Percentiles rank a stretch among this genome's conserved stretches.
phyloP scores from a whole-genome alignment of 257 asterid species.

The Agastache rugosa region DNA sequence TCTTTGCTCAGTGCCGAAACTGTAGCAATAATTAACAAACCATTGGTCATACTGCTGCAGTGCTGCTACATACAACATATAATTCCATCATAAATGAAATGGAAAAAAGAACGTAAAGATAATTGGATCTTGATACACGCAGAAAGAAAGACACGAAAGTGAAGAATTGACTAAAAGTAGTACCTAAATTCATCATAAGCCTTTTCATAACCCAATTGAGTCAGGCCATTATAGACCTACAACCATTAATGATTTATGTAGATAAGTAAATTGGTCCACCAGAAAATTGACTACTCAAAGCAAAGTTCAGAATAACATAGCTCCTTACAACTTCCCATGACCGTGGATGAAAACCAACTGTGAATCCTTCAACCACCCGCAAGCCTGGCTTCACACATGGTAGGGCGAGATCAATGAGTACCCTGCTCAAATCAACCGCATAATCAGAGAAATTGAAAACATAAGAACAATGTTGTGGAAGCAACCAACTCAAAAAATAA shows the following conservation, averaged over 20 bases:
- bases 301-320: slow-evolving; percentile 32
- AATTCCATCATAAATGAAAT: slow-evolving; percentile 19
- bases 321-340: slow-evolving; percentile 87
- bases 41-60: slow-evolving; percentile 36
- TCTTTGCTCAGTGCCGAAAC: slow-evolving; percentile 83
- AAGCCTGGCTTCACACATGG: slow-evolving; percentile 82
- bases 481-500: too few species aligned
- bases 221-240: slow-evolving; percentile 93
- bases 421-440: slow-evolving; percentile 55
- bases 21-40: slow-evolving; percentile 51
- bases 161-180: slow-evolving; percentile 15
- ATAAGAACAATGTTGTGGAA: not conserved
- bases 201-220: slow-evolving; percentile 90
- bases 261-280: slow-evolving; percentile 28
- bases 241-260: slow-evolving; percentile 25
- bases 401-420: slow-evolving; percentile 83
- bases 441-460: slow-evolving; percentile 24
- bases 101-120: not conserved
- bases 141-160: not conserved
- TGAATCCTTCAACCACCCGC: slow-evolving; percentile 91
- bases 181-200: slow-evolving; percentile 82
- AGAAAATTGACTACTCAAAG: slow-evolving; percentile 25
- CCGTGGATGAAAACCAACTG: slow-evolving; percentile 95
- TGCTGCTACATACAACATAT: slow-evolving; percentile 27
- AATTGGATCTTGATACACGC: not conserved